Conservation (phyloP, 441 rosid species). For the Euphorbia schlechtendalii region DNA sequence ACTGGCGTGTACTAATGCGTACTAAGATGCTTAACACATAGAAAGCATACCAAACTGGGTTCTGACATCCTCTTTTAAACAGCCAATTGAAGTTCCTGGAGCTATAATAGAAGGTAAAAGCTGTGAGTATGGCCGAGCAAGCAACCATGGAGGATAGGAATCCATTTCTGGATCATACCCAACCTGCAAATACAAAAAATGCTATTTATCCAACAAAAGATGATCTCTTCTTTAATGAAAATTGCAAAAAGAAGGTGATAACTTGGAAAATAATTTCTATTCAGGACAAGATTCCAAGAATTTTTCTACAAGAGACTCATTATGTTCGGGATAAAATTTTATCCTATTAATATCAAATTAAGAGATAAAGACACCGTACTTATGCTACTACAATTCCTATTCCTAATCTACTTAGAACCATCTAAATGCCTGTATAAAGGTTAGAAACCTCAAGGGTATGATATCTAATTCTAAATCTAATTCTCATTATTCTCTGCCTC, state of each 20-base stretch:
- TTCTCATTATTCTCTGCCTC: too few species aligned
- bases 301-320: too few species aligned
- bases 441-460: too few species aligned
- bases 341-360: too few species aligned
- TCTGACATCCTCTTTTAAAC: slow-evolving; percentile 49
- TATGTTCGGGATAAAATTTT: too few species aligned
- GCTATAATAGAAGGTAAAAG: slow-evolving; percentile 65
- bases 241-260: not conserved
- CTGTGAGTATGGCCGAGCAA: slow-evolving; percentile 65
- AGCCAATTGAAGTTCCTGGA: slow-evolving; percentile 69
- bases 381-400: too few species aligned
- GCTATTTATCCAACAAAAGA: not conserved
- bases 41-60: slow-evolving; percentile 41
- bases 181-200: slow-evolving; percentile 40
- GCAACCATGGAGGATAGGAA: slow-evolving; percentile 80
- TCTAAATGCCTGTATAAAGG: too few species aligned
- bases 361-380: too few species aligned
- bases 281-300: too few species aligned
- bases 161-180: slow-evolving; percentile 91
- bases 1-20: not conserved
- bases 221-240: not conserved
- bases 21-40: slow-evolving; percentile 3
- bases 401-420: too few species aligned
- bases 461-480: too few species aligned
- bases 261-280: too few species aligned